Evolutionary conservation across 139 green algal species (phyloP).

Genomic region (Coelastrella sp.): DNA sequence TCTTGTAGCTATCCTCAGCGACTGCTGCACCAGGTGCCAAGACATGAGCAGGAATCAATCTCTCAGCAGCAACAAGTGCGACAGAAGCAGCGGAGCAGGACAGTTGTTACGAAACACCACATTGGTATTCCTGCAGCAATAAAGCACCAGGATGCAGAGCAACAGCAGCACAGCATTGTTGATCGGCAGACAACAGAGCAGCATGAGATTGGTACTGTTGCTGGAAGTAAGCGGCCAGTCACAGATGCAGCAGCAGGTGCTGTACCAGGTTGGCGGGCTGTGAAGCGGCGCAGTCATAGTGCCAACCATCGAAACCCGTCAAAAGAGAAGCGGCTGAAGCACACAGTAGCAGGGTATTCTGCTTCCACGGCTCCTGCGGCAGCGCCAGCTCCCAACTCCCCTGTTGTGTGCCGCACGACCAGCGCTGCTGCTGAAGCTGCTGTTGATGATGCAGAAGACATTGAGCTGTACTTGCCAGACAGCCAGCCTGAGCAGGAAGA

Average conservation of each 20-base stretch:
- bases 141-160: background rate
- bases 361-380: background rate
- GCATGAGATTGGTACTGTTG: background rate
- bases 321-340: background rate
- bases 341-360: background rate
- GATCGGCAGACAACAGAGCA: background rate
- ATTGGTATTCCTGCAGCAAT: background rate
- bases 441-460: background rate
- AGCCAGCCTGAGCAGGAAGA: background rate
- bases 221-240: background rate
- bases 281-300: background rate
- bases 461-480: background rate
- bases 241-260: background rate
- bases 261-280: background rate
- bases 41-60: background rate
- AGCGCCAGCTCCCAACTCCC: background rate
- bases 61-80: background rate
- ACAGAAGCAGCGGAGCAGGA: background rate
- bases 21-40: background rate
- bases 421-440: background rate
- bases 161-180: conserved; percentile 2
- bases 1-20: background rate
- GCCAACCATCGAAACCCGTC: background rate
- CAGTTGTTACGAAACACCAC: background rate
- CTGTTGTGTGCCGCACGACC: background rate